A percentile compares a stretch with the other conserved stretches of the same genome.
These are phyloP conservation scores for Dictyostelium brefeldianum DNA, from an alignment of 78 protist genomes.

Conservation along the genomic window DNA sequence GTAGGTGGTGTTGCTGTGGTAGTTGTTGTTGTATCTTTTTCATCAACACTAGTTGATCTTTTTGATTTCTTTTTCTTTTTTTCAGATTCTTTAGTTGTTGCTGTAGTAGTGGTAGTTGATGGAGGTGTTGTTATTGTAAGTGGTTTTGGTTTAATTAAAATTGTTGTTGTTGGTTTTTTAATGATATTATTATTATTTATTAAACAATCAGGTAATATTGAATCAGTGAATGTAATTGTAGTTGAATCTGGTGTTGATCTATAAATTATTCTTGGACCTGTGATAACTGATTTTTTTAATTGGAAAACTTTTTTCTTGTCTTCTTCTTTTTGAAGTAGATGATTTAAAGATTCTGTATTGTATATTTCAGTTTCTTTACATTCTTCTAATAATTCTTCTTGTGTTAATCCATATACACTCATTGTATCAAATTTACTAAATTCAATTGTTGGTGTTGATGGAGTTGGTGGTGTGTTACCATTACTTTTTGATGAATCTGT, in stretches of 20 bases:
- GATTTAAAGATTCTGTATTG: slow-evolving; percentile 44
- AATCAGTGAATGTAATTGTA: slow-evolving; percentile 51
- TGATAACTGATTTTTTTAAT: slow-evolving; percentile 15
- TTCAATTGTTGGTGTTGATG: slow-evolving; percentile 31
- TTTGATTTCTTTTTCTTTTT: too few relatives aligned
- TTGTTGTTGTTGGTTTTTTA: not conserved
- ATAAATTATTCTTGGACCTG: slow-evolving; percentile 61
- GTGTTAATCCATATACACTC: slow-evolving; percentile 2
- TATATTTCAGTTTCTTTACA: slow-evolving; percentile 44
- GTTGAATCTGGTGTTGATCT: not conserved
- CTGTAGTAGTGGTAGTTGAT: not conserved
- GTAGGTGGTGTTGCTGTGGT: too few relatives aligned
- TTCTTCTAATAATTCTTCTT: slow-evolving; percentile 44
- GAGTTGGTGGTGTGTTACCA: not conserved
- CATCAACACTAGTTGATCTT: not conserved
- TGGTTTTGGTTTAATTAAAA: too few relatives aligned
- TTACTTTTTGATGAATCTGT: not conserved
- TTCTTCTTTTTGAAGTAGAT: slow-evolving; percentile 42
- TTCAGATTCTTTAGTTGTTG: not conserved
- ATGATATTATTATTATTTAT: not conserved
- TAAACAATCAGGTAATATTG: slow-evolving; percentile 29
- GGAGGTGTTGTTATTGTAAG: not conserved
- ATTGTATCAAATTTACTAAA: not conserved
- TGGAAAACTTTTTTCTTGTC: slow-evolving; percentile 11
- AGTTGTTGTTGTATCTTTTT: not conserved